A percentile compares a stretch with the other conserved stretches of the same genome.
These are phyloP conservation scores for Cadophora gregata DNA, from an alignment of 2,329 filamentous ascomycete genomes.

Conservation along the genomic window DNA sequence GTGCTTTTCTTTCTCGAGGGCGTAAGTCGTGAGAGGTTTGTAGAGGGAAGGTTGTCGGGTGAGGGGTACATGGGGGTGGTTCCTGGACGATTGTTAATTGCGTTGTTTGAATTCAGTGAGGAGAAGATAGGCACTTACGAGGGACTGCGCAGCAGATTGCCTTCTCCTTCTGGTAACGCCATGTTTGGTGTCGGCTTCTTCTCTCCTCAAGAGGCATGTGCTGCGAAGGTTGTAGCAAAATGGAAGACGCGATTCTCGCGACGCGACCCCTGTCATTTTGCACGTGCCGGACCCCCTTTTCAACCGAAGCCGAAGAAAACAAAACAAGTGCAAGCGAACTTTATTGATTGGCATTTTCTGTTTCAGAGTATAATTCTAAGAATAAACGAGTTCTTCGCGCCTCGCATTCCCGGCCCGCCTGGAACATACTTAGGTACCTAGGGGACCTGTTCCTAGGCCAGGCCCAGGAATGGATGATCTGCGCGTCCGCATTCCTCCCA, in stretches of 20 bases:
- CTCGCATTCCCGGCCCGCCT: neutral
- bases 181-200: constrained; percentile 28
- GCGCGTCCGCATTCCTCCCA: neutral
- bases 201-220: neutral
- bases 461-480: constrained; percentile 1
- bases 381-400: neutral
- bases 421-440: neutral
- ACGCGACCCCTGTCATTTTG: constrained; percentile 12
- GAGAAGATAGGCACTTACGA: constrained; percentile 49
- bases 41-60: constrained; percentile 68
- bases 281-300: constrained; percentile 2
- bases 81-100: constrained; percentile 25
- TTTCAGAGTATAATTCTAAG: neutral
- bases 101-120: constrained; percentile 12
- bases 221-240: neutral
- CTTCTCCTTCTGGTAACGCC: constrained; percentile 34
- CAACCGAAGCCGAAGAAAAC: neutral
- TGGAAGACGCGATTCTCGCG: constrained; percentile 23
- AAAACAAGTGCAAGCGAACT: neutral
- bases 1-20: constrained; percentile 71
- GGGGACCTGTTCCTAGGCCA: neutral
- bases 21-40: constrained; percentile 76
- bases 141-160: constrained; percentile 55
- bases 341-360: neutral
- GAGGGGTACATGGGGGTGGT: constrained; percentile 43